Evolutionary conservation across 306 rosid genomes (phyloP), one percentile per base, ranked within the genome.

Genomic region (Lagenaria siceraria): DNA sequence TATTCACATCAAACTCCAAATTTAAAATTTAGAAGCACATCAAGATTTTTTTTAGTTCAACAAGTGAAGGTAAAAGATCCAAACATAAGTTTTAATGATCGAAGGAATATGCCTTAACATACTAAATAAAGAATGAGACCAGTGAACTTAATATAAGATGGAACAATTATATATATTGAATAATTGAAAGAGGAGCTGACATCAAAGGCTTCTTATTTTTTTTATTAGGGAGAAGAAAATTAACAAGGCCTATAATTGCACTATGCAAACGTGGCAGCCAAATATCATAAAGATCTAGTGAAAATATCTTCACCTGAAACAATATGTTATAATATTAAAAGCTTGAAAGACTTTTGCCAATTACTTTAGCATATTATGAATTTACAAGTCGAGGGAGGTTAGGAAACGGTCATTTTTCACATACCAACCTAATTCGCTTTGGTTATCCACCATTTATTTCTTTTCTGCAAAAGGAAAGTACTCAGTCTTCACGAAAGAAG

Each of bases 371-470:
- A 27, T 72, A 72, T 27, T 51, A 18, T 18, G 14, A 18, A 35
- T 10, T 35, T 64, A 18, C 72, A 64, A 46, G 24, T 52, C 27
- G 62, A 31, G 62, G 29, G 77, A 31, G 61, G 48, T 73, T 73
- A 73, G 77, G 77, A 73, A 73, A 33, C 6, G 9, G 60, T 73
- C 77, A 31, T 73, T 19, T 73, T 73, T 73, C 62, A 73, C 29
- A 51, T 51, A 73, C 29, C 77, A 18, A 73, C 48, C 77, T 51
- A 51, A 73, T 52, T 49, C 48, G 48, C 10, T 27, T 51, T 31
- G 46, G 7, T 17, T 31, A 31, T 73, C 61, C 46, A 73, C 27
- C 29, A 0, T 51, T 51, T 73, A 17, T 15, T 49, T 72, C 27
- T 25, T 29, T 10, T 31, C 36, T 71, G 42, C 24, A 48, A 17